Evolutionary conservation across 2,329 filamentous ascomycete genomes (phyloP), one percentile per base, ranked within the genome.

Genomic region (Helminthosporium solani): DNA sequence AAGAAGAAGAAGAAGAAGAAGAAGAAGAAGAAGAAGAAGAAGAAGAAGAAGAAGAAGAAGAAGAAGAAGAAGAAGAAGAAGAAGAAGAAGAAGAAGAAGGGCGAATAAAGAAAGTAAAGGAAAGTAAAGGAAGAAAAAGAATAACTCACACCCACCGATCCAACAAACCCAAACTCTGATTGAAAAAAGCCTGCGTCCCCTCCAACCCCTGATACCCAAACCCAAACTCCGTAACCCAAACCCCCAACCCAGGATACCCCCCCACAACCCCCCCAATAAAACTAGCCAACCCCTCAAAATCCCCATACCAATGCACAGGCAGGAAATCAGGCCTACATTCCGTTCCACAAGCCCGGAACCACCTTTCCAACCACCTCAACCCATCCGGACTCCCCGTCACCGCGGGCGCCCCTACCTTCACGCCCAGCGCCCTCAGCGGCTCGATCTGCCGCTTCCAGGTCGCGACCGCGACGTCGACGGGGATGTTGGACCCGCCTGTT

Each of bases 171-270:
- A 79, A 68, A 2, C 80, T 83, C 58, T 75, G 75, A 58, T 90
- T 89, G 73, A 82, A 90, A 63, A 88, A 90, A 0, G 64, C 55
- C 62, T 89, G 80, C 0, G 84, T 85, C 0, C 75, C 69, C 1
- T 64, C 48, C 14, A 89, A 75, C 20, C 77, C 72, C 57, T 80
- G 75, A 50, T 85, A 68, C 44, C 73, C 66, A 42, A 78, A 77
- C 30, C 85, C 87, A 66, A 86, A 90, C 69, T 94, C 88, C 20
- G 88, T 92, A 9, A 92, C 75, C 88, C 88, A 92, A 50, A 91
- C 81, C 3, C 79, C 76, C 70, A 69, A 63, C 74, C 82, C 70
- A 15, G 60, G 61, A 53, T 73, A 77, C 30, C 66, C 72, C 1
- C 72, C 76, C 38, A 76, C 73, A 36, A 83, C 78, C 50, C 82